Percentiles rank a stretch among this genome's conserved stretches.
These are phyloP conservation scores for Carallia pectinifolia DNA, from an alignment of 345 rosid species.

Conservation along the genomic window DNA sequence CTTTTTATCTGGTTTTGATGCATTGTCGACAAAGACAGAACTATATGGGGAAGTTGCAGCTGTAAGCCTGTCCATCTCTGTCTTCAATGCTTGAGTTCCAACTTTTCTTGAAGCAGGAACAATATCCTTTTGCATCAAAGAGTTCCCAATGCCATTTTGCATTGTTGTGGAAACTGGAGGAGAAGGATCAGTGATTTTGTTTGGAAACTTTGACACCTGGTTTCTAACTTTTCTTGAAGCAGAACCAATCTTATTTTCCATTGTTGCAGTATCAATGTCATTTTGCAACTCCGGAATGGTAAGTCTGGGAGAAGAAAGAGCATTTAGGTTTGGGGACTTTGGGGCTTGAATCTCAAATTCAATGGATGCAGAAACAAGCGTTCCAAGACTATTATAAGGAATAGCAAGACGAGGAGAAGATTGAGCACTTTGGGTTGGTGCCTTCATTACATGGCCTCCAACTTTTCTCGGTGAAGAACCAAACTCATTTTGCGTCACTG, in stretches of 20 bases:
- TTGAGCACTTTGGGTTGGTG: constrained; percentile 26
- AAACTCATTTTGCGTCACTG: constrained; percentile 3
- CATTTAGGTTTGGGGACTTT: constrained; percentile 15
- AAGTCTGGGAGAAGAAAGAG: too few relatives aligned
- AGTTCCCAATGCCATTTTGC: constrained; percentile 17
- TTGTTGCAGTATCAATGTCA: constrained; percentile 17
- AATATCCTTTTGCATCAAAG: constrained; percentile 26
- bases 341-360: constrained; percentile 32
- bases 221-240: constrained; percentile 31
- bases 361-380: constrained; percentile 22
- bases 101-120: constrained; percentile 27
- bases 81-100: constrained; percentile 36
- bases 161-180: constrained; percentile 17
- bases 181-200: constrained; percentile 20
- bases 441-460: constrained; percentile 15
- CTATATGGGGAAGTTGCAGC: constrained; percentile 30
- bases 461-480: constrained; percentile 22
- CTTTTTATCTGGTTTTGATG: constrained; percentile 27
- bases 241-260: constrained; percentile 27
- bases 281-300: constrained; percentile 3
- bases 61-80: constrained; percentile 28
- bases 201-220: constrained; percentile 29
- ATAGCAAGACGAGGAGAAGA: constrained; percentile 31
- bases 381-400: constrained; percentile 25
- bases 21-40: constrained; percentile 30